Percentiles rank a stretch among this genome's conserved stretches.
Evolutionary conservation across 306 rosid species (phyloP).

Genomic region (Vicia villosa): DNA sequence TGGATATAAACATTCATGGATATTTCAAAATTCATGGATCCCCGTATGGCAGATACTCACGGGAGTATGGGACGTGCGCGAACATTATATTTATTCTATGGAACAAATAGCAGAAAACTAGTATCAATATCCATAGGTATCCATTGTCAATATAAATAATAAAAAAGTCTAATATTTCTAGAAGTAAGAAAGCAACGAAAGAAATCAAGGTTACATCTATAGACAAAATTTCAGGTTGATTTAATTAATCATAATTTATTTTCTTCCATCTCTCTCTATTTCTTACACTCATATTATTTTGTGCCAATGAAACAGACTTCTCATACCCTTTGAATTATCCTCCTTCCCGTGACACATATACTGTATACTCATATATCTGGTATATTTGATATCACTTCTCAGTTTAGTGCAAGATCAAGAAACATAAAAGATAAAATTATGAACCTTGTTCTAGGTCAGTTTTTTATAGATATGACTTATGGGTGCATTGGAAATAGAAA

Average conservation of each 20-base stretch:
- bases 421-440: constrained; percentile 33
- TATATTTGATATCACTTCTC: constrained; percentile 49
- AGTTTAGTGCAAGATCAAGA: constrained; percentile 52
- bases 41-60: too few relatives aligned
- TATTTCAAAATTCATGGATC: too few relatives aligned
- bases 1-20: too few relatives aligned
- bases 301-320: constrained; percentile 39
- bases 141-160: background rate
- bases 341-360: constrained; percentile 51
- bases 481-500: constrained; percentile 46
- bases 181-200: background rate
- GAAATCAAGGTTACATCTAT: background rate
- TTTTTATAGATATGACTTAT: constrained; percentile 60
- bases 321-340: constrained; percentile 47
- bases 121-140: too few relatives aligned
- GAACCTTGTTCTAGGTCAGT: constrained; percentile 44
- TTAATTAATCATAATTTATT: constrained; percentile 1
- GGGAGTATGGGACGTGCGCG: too few relatives aligned
- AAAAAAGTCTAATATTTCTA: background rate
- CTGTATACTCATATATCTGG: constrained; percentile 50
- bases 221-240: constrained; percentile 13
- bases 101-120: too few relatives aligned
- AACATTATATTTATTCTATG: too few relatives aligned
- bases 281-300: constrained; percentile 36
- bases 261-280: constrained; percentile 23